phyloP scores from a whole-genome alignment of 2,329 filamentous ascomycete genomes.

The Fusarium globosum region DNA sequence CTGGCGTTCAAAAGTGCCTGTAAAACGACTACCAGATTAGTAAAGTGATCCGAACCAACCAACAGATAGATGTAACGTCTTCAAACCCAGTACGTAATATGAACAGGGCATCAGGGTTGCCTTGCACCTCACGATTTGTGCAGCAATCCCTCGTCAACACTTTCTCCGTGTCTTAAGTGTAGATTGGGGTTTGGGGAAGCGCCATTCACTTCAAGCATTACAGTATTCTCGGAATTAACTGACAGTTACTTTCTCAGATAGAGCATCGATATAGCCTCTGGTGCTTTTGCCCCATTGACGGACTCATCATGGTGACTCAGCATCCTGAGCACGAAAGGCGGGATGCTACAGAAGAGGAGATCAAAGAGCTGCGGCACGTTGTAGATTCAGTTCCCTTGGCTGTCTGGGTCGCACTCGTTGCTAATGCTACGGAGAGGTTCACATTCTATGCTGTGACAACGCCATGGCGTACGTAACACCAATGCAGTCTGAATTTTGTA shows the following conservation, averaged over 20 bases:
- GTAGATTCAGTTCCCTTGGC: not conserved
- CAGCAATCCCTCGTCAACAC: not conserved
- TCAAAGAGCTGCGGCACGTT: not conserved
- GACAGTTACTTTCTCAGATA: too few species aligned
- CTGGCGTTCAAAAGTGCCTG: not conserved
- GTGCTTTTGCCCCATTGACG: not conserved
- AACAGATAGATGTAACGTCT: not conserved
- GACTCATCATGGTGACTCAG: not conserved
- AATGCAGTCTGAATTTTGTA: not conserved
- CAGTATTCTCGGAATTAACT: not conserved
- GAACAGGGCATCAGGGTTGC: not conserved
- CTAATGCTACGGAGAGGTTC: not conserved
- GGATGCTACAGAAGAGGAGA: not conserved
- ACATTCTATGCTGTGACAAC: conserved; percentile 1
- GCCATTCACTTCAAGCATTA: not conserved
- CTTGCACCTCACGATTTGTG: not conserved
- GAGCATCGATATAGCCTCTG: not conserved
- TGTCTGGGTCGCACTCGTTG: not conserved
- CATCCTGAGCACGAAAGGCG: not conserved
- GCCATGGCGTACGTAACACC: not conserved
- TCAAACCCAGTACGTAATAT: not conserved
- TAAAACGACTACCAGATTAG: not conserved
- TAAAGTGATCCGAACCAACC: not conserved
- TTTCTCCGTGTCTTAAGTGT: not conserved
- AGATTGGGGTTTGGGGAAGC: not conserved